Evolutionary conservation across 177 flowering plant species (phyloP).

Genomic region (Vitis hybrid): DNA sequence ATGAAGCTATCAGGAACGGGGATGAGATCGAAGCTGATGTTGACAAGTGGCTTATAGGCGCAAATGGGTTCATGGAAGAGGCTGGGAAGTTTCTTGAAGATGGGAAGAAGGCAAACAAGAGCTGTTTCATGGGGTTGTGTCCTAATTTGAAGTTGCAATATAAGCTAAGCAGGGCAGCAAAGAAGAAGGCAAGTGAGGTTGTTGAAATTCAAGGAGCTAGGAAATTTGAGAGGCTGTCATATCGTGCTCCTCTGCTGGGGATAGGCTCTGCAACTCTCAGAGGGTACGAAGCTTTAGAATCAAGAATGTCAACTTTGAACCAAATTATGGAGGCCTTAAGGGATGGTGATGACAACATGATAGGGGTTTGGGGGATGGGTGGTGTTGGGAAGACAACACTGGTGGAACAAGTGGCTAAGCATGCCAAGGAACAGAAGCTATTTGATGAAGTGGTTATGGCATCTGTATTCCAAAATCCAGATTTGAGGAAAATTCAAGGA

Average conservation of each 20-base stretch:
- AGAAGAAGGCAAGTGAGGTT: neutral
- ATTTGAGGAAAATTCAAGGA: neutral
- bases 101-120: neutral
- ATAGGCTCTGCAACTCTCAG: too few species aligned
- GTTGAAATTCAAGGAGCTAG: neutral
- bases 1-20: neutral
- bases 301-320: neutral
- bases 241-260: neutral
- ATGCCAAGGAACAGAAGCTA: neutral
- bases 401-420: neutral
- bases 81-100: neutral
- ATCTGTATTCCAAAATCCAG: neutral
- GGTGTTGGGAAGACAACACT: slow-evolving; percentile 6
- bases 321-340: too few species aligned
- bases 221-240: neutral
- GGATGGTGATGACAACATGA: neutral
- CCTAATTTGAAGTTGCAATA: neutral
- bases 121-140: neutral
- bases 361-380: slow-evolving; percentile 10
- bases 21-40: neutral
- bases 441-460: slow-evolving; percentile 1
- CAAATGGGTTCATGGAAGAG: neutral
- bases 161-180: neutral
- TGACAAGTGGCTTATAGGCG: neutral
- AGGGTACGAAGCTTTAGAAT: too few species aligned